Evolutionary conservation across 352 stramenopile species (phyloP), one percentile per base, ranked within the genome.

Genomic region (Phytophthora kernoviae): DNA sequence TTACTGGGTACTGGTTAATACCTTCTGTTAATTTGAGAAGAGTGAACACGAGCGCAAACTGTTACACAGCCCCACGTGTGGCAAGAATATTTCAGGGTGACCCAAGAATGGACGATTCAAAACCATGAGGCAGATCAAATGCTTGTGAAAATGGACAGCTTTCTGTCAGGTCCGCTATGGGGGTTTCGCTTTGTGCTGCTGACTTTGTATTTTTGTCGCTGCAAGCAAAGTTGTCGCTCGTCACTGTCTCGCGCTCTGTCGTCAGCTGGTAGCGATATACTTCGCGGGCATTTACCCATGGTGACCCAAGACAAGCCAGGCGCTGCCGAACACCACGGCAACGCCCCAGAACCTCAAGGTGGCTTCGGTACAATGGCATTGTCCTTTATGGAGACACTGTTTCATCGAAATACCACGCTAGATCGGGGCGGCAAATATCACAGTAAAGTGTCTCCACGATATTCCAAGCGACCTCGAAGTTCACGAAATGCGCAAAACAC

Each of bases 331-430:
- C 45, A 55, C 30, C 54, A 60, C 48, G 62, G 32, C n/a, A 62
- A 55, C 21, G 18, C 20, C 7, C 49, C 55, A 37, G 10, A 24
- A 20, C 11, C 43, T 30, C 40, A 46, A 42, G 52, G 58, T 34
- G 42, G 39, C 6, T 27, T 73, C 15, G 20, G 53, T n/a, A n/a
- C 30, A 15, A 21, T 64, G n/a, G 58, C 58, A 5, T 20, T 58
- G 5, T 59, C 63, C 0, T 22, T 65, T 10, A 27, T 73, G 32
- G 65, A 62, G 14, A 26, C 65, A 10, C 11, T 73, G 8, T 26
- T 65, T 1, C 45, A 62, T 61, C 47, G 54, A 34, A 21, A 40
- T 4, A 55, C 34, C 11, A 22, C 49, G 2, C 54, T 26, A 17
- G 58, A 62, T 18, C 49, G 36, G 20, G 14, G 15, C 10, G 32